Evolutionary conservation across 2,329 filamentous ascomycete species (phyloP), one percentile per base, ranked within the genome.

Genomic region (Massarina eburnea): DNA sequence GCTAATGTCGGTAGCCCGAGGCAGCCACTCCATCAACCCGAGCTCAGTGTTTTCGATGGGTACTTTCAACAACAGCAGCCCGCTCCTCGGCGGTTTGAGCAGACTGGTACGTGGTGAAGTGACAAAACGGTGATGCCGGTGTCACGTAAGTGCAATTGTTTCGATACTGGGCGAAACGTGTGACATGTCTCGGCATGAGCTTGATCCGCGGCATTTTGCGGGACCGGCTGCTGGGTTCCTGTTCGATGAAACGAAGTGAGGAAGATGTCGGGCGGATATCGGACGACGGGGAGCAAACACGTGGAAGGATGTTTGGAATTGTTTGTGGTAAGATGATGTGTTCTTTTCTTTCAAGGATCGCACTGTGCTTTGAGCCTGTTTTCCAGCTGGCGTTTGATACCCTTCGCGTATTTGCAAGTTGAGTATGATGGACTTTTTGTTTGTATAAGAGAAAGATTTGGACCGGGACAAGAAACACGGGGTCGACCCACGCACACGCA

Each of bases 31-130:
- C 27, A 30, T 14, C 27, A 30, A 30, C 63, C 66, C 1, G 65
- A 68, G 41, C 21, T 68, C 34, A 68, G 64, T 40, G 58, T 66
- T 1, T 67, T 68, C 35, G 66, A 69, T 41, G 65, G 64, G 1
- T 70, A 67, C 46, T 70, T 68, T 33, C 58, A 66, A 44, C 59
- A 63, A 34, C 64, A 69, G 47, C 54, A 60, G 22, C 52, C 27
- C 12, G n/a, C n/a, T n/a, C n/a, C 42, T 3, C 37, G 43, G 17
- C 38, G 44, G 29, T 46, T 42, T 26, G 44, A 46, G 21, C 44
- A 42, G 21, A 29, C 44, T 10, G 44, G 44, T 14, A 27, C 34
- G 17, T 46, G 44, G 44, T 46, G 35, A 43, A 34, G 10, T 26
- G 24, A 26, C n/a, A 19, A 37, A 19, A 27, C 7, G 21, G 27